A percentile compares a stretch with the other conserved stretches of the same genome.
phyloP scores from a whole-genome alignment of 768 basidiomycete genomes.

The Lentinula sp. region DNA sequence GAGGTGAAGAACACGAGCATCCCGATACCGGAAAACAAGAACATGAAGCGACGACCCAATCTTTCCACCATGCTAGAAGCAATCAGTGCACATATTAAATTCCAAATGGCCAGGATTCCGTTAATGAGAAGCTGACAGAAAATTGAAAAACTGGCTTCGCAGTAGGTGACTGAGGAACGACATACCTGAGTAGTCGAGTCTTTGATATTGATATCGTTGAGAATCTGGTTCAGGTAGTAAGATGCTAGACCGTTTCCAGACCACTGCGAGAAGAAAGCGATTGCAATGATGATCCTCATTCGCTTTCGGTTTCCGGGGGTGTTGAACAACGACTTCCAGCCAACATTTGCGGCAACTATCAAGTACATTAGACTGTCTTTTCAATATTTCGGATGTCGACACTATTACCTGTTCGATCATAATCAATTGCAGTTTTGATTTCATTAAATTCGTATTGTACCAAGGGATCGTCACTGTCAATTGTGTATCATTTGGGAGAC shows the following conservation, averaged over 20 bases:
- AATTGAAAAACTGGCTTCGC: neutral
- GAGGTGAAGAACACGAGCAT: constrained; percentile 65
- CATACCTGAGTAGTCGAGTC: constrained; percentile 40
- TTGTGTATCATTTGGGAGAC: constrained; percentile 11
- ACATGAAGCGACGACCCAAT: constrained; percentile 65
- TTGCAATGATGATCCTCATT: constrained; percentile 67
- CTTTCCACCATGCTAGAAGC: constrained; percentile 61
- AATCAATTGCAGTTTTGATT: constrained; percentile 71
- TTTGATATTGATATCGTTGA: constrained; percentile 62
- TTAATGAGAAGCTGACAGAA: constrained; percentile 65
- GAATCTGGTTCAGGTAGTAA: constrained; percentile 74
- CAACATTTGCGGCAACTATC: constrained; percentile 46
- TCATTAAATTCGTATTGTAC: constrained; percentile 73
- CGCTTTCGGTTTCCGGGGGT: constrained; percentile 72
- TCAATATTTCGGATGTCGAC: neutral
- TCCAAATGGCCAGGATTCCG: constrained; percentile 82
- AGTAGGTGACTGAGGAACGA: neutral
- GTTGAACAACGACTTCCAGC: constrained; percentile 63
- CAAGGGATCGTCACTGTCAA: constrained; percentile 49
- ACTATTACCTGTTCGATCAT: constrained; percentile 44
- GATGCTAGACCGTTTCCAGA: constrained; percentile 82
- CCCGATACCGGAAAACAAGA: constrained; percentile 50
- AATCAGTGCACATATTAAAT: constrained; percentile 53
- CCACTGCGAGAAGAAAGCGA: constrained; percentile 85
- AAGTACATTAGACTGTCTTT: neutral